Evolutionary conservation across 768 basidiomycete genomes (phyloP).

Genomic region (Psilocybe sp.): DNA sequence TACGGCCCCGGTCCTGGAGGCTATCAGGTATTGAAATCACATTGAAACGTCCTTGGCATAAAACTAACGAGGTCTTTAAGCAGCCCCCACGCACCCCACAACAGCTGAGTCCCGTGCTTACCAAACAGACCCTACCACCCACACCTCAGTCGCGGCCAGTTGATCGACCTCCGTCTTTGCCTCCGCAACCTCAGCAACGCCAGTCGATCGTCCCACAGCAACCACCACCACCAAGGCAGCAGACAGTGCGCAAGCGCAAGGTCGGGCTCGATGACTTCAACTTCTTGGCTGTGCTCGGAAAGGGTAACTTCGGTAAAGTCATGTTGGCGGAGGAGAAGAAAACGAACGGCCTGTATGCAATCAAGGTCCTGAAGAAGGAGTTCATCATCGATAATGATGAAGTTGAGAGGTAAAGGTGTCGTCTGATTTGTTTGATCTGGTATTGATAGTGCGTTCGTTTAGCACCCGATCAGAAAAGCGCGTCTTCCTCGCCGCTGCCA

Average conservation of each 20-base stretch:
- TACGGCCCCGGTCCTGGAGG: slow-evolving; percentile 31
- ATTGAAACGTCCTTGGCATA: neutral
- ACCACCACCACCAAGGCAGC: slow-evolving; percentile 38
- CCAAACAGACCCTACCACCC: slow-evolving; percentile 24
- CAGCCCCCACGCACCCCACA: slow-evolving; percentile 16
- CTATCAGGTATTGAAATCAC: slow-evolving; percentile 27
- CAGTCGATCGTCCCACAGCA: slow-evolving; percentile 22
- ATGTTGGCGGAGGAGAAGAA: slow-evolving; percentile 99
- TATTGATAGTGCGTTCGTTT: slow-evolving; percentile 2
- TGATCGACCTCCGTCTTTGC: slow-evolving; percentile 25
- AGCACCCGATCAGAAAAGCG: slow-evolving; percentile 99
- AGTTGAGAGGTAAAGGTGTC: slow-evolving; percentile 78
- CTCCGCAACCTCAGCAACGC: slow-evolving; percentile 14
- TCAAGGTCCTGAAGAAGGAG: slow-evolving; percentile 99
- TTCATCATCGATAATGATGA: slow-evolving; percentile 99
- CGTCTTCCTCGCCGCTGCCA: slow-evolving; percentile 95
- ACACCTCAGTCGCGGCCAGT: slow-evolving; percentile 27
- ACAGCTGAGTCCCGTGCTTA: slow-evolving; percentile 18
- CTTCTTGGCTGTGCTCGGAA: slow-evolving; percentile 96
- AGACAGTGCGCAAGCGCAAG: slow-evolving; percentile 64
- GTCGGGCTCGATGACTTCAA: slow-evolving; percentile 99
- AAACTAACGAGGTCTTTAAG: neutral
- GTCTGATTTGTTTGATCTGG: neutral
- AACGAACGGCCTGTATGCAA: slow-evolving; percentile 86
- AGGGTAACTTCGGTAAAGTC: slow-evolving; percentile 99